A percentile compares a stretch with the other conserved stretches of the same genome.
phyloP scores from a whole-genome alignment of 2,329 filamentous ascomycete species.

The Aspergillus bombycis region DNA sequence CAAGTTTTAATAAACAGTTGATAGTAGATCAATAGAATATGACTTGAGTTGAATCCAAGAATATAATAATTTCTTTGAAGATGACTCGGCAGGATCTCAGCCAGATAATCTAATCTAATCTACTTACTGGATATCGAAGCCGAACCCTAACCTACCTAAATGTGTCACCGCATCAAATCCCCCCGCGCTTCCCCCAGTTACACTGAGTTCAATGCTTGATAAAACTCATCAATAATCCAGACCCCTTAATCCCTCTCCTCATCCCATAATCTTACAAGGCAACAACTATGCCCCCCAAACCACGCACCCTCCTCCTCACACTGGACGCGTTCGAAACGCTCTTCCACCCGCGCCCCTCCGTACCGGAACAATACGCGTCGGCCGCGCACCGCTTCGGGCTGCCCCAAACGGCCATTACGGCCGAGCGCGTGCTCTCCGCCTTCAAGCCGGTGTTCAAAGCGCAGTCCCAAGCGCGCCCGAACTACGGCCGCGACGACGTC shows the following conservation, averaged over 20 bases:
- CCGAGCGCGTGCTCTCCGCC: conserved; percentile 32
- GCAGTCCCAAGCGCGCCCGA: conserved; percentile 38
- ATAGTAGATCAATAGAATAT: too few species aligned
- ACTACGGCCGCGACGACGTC: conserved; percentile 47
- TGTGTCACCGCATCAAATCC: too few species aligned
- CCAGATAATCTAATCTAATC: too few species aligned
- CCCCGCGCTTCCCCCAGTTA: too few species aligned
- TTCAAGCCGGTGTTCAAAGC: conserved; percentile 43
- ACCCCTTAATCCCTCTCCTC: background rate
- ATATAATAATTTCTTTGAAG: too few species aligned
- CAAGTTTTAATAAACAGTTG: too few species aligned
- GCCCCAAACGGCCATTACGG: conserved; percentile 28
- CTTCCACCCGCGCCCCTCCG: conserved; percentile 44
- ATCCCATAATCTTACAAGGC: background rate
- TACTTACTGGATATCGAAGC: too few species aligned
- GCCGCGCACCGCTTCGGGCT: conserved; percentile 43
- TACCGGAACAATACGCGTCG: conserved; percentile 45
- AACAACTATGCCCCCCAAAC: background rate
- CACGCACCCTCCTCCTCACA: conserved; percentile 44
- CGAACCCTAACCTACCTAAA: too few species aligned
- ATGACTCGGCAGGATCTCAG: too few species aligned
- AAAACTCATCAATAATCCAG: too few species aligned
- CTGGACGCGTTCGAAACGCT: conserved; percentile 51
- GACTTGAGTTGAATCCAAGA: too few species aligned
- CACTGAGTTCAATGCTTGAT: too few species aligned